Evolutionary conservation across 2,329 filamentous ascomycete genomes (phyloP).

Genomic region (Microcera coccophila): DNA sequence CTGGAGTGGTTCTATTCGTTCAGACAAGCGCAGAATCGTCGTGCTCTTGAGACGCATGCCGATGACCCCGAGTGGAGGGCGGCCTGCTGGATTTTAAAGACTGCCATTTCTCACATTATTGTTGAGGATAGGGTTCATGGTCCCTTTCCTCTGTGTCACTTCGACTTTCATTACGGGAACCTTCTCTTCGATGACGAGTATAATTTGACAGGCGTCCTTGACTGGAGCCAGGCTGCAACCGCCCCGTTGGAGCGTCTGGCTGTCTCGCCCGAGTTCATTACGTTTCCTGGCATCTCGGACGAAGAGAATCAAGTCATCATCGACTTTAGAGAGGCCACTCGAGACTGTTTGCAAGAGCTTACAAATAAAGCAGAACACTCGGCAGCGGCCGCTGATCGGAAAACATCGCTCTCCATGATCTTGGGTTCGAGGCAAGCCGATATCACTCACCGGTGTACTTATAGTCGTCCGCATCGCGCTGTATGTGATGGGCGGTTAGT

Average conservation of each 20-base stretch:
- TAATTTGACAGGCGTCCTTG: constrained; percentile 35
- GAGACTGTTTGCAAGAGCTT: too few relatives aligned
- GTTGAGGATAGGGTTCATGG: constrained; percentile 29
- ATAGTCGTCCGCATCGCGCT: too few relatives aligned
- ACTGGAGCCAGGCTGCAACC: constrained; percentile 34
- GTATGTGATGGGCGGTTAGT: too few relatives aligned
- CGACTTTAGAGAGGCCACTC: too few relatives aligned
- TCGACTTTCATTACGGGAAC: constrained; percentile 36
- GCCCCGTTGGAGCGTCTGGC: constrained; percentile 34
- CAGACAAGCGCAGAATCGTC: constrained; percentile 21
- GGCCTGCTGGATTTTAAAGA: constrained; percentile 32
- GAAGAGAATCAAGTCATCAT: constrained; percentile 23
- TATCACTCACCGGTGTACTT: too few relatives aligned
- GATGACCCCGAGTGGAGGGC: constrained; percentile 27
- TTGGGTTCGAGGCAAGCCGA: too few relatives aligned
- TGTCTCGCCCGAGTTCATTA: constrained; percentile 32
- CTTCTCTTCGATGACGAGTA: constrained; percentile 40
- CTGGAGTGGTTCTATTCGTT: constrained; percentile 29
- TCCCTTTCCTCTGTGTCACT: constrained; percentile 35
- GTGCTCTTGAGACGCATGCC: constrained; percentile 15
- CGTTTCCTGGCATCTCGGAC: constrained; percentile 25
- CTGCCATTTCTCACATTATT: constrained; percentile 25
- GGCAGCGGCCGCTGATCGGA: too few relatives aligned
- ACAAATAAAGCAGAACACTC: too few relatives aligned
- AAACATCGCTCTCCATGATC: too few relatives aligned